phyloP scores from a whole-genome alignment of 805 yeast species.

The Candida hungchunana region DNA sequence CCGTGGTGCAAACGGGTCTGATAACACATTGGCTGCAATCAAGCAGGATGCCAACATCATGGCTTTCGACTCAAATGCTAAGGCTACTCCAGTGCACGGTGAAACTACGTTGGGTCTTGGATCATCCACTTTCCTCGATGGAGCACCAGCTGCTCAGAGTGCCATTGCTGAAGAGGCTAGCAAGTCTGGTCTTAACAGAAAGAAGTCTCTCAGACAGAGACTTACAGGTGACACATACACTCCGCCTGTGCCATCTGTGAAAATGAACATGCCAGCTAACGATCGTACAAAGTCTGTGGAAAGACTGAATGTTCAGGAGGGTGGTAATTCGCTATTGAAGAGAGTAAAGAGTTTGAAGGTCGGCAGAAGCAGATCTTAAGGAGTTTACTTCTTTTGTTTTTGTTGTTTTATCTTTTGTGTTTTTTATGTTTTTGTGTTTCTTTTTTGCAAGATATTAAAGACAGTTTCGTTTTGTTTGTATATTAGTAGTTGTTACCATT shows the following conservation, averaged over 20 bases:
- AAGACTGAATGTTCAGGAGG: slow-evolving; percentile 21
- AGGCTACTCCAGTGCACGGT: slow-evolving; percentile 79
- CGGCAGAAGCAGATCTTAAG: slow-evolving; percentile 35
- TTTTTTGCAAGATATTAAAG: too few species aligned
- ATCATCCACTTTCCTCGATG: slow-evolving; percentile 87
- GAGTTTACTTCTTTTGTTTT: neutral
- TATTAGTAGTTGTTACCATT: too few species aligned
- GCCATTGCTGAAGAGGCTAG: slow-evolving; percentile 37
- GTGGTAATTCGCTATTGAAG: slow-evolving; percentile 60
- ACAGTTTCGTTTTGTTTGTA: too few species aligned
- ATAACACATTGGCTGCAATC: slow-evolving; percentile 35
- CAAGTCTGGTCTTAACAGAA: slow-evolving; percentile 59
- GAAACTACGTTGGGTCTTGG: slow-evolving; percentile 85
- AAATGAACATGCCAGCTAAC: slow-evolving; percentile 2
- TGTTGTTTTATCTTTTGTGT: neutral
- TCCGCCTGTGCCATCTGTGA: slow-evolving; percentile 5
- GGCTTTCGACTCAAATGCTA: slow-evolving; percentile 66
- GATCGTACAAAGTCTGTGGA: slow-evolving; percentile 2
- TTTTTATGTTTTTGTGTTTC: neutral
- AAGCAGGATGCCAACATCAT: slow-evolving; percentile 48
- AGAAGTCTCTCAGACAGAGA: slow-evolving; percentile 77
- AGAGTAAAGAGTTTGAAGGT: slow-evolving; percentile 90
- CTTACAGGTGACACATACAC: slow-evolving; percentile 29
- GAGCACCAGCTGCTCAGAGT: slow-evolving; percentile 78
- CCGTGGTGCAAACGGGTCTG: slow-evolving; percentile 13